Base-by-base conservation (phyloP, 106 monocot species). In the Agapanthus africanus region DNA sequence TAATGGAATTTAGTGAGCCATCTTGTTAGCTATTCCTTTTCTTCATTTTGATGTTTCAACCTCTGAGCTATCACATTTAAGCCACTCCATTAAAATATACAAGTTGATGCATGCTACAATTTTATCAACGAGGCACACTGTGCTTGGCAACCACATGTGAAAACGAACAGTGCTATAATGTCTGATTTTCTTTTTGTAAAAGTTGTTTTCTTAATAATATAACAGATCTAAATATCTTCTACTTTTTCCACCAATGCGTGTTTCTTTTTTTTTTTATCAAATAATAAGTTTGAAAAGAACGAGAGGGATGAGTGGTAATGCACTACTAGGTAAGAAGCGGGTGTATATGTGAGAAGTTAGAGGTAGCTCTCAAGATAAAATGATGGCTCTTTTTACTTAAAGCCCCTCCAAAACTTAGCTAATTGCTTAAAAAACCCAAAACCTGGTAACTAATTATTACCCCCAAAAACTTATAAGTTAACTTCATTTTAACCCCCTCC, bases 41-140 rank as follows among this genome's bases (percentile, higher is more conserved):
- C 60, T 10, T n/a, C n/a, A n/a, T n/a, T 35, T 19, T 61, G 61
- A 61, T 61, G 61, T 61, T 61, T 57, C 56, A n/a, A 61, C 61
- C 35, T 61, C 33, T 34, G n/a, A 61, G 16, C 61, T n/a, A 32
- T 5, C 15, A 6, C 36, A 35, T 35, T 61, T 35, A 16, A 19
- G 33, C n/a, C 35, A 35, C 35, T 61, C 16, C 35, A 61, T 11
- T 19, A n/a, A 35, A 35, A 22, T 61, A 35, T 32, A 31, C 3
- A 61, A 61, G 19, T 23, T 61, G 60, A 7, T 36, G 35, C 23
- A 11, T 13, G 31, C 32, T n/a, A 32, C 15, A 59, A 61, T 36
- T 61, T 34, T n/a, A 61, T 2, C 35, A 36, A 36, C 8, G 56
- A 28, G 56, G n/a, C 19, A 61, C n/a, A n/a, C n/a, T 61, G 4